Percentiles rank a stretch among this genome's conserved stretches.
Evolutionary conservation across 2,329 filamentous ascomycete species (phyloP).

Genomic region (Phialocephala subalpina): DNA sequence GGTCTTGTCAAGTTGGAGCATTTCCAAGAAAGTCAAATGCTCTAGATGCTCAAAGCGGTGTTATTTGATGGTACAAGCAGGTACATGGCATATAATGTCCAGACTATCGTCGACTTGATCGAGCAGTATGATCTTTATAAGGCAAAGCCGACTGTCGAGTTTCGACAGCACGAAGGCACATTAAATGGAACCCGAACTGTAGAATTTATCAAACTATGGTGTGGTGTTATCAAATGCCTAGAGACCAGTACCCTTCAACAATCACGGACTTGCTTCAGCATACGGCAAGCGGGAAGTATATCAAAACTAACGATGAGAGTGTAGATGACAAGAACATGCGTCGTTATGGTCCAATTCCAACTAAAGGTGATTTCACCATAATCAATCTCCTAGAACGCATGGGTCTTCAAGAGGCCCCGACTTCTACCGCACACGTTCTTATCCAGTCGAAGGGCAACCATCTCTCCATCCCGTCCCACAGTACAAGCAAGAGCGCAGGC

Average conservation of each 20-base stretch:
- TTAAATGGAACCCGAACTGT: slow-evolving; percentile 25
- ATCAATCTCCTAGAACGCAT: slow-evolving; percentile 16
- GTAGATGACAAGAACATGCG: background rate
- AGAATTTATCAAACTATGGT: slow-evolving; percentile 29
- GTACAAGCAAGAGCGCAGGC: background rate
- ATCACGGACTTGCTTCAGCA: background rate
- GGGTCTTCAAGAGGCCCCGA: background rate
- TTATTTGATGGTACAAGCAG: background rate
- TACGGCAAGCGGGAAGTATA: slow-evolving; percentile 8
- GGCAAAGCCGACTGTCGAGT: slow-evolving; percentile 34
- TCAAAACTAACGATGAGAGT: slow-evolving; percentile 1
- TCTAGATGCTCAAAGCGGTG: background rate
- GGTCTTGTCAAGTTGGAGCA: background rate
- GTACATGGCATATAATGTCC: background rate
- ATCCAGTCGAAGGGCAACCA: background rate
- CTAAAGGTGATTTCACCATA: slow-evolving; percentile 16
- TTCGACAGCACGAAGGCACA: slow-evolving; percentile 10
- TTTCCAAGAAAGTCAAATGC: background rate
- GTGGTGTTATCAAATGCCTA: slow-evolving; percentile 28
- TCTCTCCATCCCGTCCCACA: background rate
- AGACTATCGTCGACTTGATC: background rate
- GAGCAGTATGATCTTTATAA: background rate
- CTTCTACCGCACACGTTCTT: slow-evolving; percentile 6
- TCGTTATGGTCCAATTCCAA: slow-evolving; percentile 14
- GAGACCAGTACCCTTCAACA: slow-evolving; percentile 1